Evolutionary conservation across 208 protist genomes (phyloP).

Genomic region (Acanthamoeba sp.): DNA sequence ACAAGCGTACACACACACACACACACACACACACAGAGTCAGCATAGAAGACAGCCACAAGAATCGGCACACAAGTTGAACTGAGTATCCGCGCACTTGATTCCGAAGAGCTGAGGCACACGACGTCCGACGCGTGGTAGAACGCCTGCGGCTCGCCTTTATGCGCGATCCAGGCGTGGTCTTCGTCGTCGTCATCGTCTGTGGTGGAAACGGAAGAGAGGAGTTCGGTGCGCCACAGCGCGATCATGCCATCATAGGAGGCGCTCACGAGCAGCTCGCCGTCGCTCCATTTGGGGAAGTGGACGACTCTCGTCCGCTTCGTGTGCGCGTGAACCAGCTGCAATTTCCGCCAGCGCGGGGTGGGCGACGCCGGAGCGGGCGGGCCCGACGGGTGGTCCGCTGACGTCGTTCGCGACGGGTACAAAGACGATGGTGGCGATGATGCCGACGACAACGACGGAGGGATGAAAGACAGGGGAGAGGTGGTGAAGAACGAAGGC

Average conservation of each 20-base stretch:
- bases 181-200: no score
- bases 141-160: not conserved
- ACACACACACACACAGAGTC: no score
- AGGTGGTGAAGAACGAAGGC: not conserved
- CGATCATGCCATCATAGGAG: slow-evolving; percentile 76
- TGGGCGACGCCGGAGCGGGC: no score
- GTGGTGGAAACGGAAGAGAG: not conserved
- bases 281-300: not conserved
- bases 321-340: not conserved
- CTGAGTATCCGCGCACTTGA: no score
- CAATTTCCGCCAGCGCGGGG: not conserved
- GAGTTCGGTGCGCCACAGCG: slow-evolving; percentile 75
- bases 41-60: no score
- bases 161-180: not conserved
- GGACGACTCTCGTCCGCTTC: slow-evolving; percentile 12
- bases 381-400: not conserved
- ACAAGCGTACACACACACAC: no score
- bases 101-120: not conserved
- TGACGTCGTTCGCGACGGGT: not conserved
- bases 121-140: not conserved
- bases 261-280: slow-evolving; percentile 51
- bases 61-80: no score
- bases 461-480: not conserved
- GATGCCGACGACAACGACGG: not conserved
- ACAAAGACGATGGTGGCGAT: no score